Base-by-base conservation (phyloP, 805 yeast species). In the Blastobotrys peoriensis region DNA sequence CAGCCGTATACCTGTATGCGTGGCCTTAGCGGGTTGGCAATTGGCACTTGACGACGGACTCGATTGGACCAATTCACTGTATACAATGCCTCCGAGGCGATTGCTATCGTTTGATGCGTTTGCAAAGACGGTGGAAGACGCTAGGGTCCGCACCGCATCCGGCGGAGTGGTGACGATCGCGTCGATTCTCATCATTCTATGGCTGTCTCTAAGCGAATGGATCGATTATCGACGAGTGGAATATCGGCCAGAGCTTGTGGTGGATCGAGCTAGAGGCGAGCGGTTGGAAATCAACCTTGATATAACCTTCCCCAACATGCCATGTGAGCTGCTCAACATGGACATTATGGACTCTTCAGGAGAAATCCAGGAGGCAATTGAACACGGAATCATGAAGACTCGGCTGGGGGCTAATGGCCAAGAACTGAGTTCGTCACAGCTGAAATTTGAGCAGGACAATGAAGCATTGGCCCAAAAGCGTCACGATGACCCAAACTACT, bases 51-150 rank as follows among this genome's bases (percentile, higher is more conserved):
- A n/a, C n/a, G n/a, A n/a, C n/a, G n/a, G n/a, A n/a, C n/a, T n/a
- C n/a, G n/a, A n/a, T n/a, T n/a, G n/a, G n/a, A n/a, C n/a, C n/a
- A n/a, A n/a, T n/a, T n/a, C n/a, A n/a, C n/a, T 25, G 18, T 5
- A 19, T 15, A 37, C 6, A 25, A 48, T 48, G 51, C 44, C 49
- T 5, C 48, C 48, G 16, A 54, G 40, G 10, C 54, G 58, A 49
- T 64, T 80, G 51, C 60, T 85, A 40, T 77, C 81, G 36, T 68
- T 85, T 47, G 98, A 89, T 64, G 95, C 91, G n/a, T 89, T 91
- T 61, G 76, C 95, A 22, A 91, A 89, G 65, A 86, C 97, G 3
- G 89, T 86, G 28, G 98, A 91, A 59, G 98, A 93, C 62, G 94
- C 95, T 5, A 76, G 86, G 41, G 78, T 93, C 49, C 79, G 84